phyloP scores from a whole-genome alignment of 2,329 filamentous ascomycete genomes.

The Aureobasidium musti region DNA sequence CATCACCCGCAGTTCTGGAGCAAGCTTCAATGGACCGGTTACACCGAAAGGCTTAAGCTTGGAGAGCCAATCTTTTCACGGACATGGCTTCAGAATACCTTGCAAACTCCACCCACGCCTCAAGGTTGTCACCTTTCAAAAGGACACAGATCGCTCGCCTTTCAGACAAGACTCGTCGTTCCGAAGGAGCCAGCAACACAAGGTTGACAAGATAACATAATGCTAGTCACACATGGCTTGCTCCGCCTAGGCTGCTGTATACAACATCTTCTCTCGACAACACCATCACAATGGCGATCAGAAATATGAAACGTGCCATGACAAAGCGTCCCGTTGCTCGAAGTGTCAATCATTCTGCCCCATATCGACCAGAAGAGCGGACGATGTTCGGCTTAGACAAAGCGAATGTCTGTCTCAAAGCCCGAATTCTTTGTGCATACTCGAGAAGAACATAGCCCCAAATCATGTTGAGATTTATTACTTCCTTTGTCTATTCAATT shows the following conservation, averaged over 20 bases:
- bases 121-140: too few relatives aligned
- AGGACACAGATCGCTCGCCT: neutral
- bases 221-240: too few relatives aligned
- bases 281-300: neutral
- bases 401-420: neutral
- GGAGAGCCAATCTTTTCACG: neutral
- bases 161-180: neutral
- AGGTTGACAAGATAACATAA: too few relatives aligned
- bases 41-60: neutral
- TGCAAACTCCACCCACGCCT: too few relatives aligned
- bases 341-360: neutral
- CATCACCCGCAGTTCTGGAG: neutral
- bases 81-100: too few relatives aligned
- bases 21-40: neutral
- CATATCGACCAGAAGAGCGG: neutral
- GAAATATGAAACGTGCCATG: neutral
- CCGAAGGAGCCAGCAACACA: too few relatives aligned
- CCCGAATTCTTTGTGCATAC: neutral
- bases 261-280: neutral
- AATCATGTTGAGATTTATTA: too few relatives aligned
- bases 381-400: neutral
- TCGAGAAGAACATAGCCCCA: neutral
- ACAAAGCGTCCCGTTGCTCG: too few relatives aligned
- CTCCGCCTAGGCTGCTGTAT: neutral
- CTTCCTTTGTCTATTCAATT: neutral